A percentile compares a stretch with the other conserved stretches of the same genome.
These are phyloP conservation scores for Hyphodiscus hymeniophilus DNA, from an alignment of 495 filamentous ascomycete genomes.

Conservation along the genomic window DNA sequence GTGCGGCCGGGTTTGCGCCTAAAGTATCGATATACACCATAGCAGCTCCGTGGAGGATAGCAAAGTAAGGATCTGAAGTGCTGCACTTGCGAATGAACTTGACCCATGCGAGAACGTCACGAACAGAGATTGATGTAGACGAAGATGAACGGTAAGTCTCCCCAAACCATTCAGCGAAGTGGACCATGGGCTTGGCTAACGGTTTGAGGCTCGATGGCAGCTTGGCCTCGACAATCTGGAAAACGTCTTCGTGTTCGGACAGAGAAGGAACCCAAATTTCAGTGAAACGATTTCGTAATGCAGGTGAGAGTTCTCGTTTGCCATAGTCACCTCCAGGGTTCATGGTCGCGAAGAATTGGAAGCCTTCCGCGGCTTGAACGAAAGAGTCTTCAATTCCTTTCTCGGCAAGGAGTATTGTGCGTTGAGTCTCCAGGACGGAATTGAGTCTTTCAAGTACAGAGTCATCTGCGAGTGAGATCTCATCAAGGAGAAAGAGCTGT, in stretches of 20 bases:
- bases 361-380: constrained; percentile 68
- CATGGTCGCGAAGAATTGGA: constrained; percentile 98
- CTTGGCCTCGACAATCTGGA: constrained; percentile 77
- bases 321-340: constrained; percentile 98
- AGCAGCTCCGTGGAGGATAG: constrained; percentile 77
- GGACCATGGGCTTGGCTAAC: constrained; percentile 59
- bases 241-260: constrained; percentile 73
- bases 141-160: constrained; percentile 63
- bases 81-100: constrained; percentile 71
- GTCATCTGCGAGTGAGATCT: constrained; percentile 96
- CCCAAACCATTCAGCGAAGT: constrained; percentile 91
- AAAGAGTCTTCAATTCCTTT: constrained; percentile 79
- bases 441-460: constrained; percentile 95
- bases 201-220: constrained; percentile 38
- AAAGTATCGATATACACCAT: constrained; percentile 95
- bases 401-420: constrained; percentile 84
- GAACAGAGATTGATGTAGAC: constrained; percentile 69
- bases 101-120: constrained; percentile 91
- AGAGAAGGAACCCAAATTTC: constrained; percentile 94
- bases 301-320: constrained; percentile 92
- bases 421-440: constrained; percentile 86
- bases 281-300: constrained; percentile 91
- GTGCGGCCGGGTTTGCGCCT: constrained; percentile 84
- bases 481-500: constrained; percentile 87
- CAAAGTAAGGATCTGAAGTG: constrained; percentile 40